Evolutionary conservation across 129 eudicot species (phyloP).

Genomic region (Gnaphalium uliginosum): DNA sequence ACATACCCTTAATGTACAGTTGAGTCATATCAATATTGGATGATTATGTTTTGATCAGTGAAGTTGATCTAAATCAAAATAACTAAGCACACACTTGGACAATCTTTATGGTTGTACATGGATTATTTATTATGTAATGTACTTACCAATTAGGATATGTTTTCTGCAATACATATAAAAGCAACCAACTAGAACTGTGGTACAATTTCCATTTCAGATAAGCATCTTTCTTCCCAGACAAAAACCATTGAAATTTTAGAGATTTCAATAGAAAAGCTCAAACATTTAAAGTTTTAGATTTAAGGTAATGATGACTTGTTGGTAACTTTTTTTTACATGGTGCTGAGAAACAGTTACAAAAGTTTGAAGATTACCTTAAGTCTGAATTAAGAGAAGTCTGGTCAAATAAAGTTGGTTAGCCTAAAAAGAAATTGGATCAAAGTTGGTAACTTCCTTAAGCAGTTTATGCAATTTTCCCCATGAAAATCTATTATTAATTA

Average conservation of each 20-base stretch:
- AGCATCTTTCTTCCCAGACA: neutral
- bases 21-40: neutral
- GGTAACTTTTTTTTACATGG: neutral
- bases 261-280: neutral
- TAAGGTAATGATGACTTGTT: neutral
- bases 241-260: neutral
- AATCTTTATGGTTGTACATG: constrained; percentile 15
- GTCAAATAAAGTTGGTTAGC: neutral
- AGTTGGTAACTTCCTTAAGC: neutral
- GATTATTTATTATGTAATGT: neutral
- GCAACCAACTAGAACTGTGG: neutral
- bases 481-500: too few species aligned
- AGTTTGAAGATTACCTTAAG: neutral
- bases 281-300: neutral
- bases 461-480: neutral
- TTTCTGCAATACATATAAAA: neutral
- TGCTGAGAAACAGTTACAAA: neutral
- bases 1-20: neutral
- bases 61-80: neutral
- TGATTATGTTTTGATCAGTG: neutral
- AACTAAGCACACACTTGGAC: neutral
- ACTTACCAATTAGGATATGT: neutral
- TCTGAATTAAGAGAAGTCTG: neutral
- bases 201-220: neutral
- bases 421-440: neutral